phyloP scores from a whole-genome alignment of 2,329 filamentous ascomycete genomes.

The Endoconidiophora laricicola region DNA sequence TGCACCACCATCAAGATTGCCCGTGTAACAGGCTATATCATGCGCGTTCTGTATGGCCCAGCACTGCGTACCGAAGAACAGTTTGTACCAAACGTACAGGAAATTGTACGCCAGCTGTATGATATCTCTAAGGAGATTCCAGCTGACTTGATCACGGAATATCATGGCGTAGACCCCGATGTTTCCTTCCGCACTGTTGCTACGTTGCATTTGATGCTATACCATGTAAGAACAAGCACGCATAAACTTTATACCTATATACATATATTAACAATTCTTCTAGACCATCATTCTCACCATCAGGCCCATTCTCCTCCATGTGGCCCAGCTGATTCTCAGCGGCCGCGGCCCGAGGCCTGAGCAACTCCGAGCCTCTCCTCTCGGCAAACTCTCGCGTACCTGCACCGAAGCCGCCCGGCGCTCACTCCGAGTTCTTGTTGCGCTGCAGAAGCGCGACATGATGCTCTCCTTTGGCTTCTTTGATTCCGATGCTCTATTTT shows the following conservation, averaged over 20 bases:
- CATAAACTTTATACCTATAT: neutral
- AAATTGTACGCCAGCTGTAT: constrained; percentile 17
- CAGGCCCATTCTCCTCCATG: constrained; percentile 18
- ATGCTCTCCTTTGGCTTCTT: constrained; percentile 15
- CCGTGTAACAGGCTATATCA: constrained; percentile 16
- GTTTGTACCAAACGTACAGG: constrained; percentile 20
- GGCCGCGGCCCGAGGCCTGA: constrained; percentile 15
- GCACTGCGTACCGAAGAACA: constrained; percentile 18
- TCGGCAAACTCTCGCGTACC: constrained; percentile 18
- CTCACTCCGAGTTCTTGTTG: constrained; percentile 18
- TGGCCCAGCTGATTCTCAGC: constrained; percentile 18
- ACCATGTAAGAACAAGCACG: constrained; percentile 16
- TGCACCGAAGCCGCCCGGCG: constrained; percentile 19
- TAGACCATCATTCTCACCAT: constrained; percentile 20
- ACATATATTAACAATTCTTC: neutral
- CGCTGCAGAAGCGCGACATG: constrained; percentile 19
- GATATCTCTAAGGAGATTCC: constrained; percentile 15
- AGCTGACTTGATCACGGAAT: constrained; percentile 15
- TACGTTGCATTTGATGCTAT: constrained; percentile 20
- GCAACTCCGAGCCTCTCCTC: constrained; percentile 16
- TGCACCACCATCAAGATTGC: constrained; percentile 19
- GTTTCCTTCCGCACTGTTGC: constrained; percentile 19
- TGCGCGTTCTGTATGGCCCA: constrained; percentile 19
- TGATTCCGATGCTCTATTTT: constrained; percentile 13
- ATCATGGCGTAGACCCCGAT: constrained; percentile 14